Evolutionary conservation across 164 flowering plant genomes (phyloP).

Genomic region (Brasenia schreberi): DNA sequence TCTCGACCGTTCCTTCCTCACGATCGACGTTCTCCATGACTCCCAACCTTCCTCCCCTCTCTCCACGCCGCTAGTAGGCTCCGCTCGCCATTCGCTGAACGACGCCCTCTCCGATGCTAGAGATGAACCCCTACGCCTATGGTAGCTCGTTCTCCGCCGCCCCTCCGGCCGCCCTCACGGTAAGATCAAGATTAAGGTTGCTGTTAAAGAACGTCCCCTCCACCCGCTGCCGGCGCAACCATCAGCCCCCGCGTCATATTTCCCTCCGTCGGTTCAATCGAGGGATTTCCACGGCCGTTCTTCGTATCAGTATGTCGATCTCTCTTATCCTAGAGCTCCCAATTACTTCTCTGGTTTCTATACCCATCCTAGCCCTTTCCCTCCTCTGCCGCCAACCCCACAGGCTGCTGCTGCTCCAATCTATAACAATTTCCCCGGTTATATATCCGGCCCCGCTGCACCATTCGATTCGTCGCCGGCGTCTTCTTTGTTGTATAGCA

Average conservation of each 20-base stretch:
- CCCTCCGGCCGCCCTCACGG: conserved; percentile 96
- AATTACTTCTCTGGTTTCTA: not conserved
- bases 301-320: conserved; percentile 10
- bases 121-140: conserved; percentile 14
- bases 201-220: conserved; percentile 27
- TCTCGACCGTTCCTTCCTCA: conserved; percentile 28
- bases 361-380: not conserved
- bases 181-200: conserved; percentile 49
- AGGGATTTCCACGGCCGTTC: conserved; percentile 21
- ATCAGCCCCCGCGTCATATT: conserved; percentile 23
- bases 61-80: conserved; percentile 5
- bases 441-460: conserved; percentile 35
- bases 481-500: conserved; percentile 16
- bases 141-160: conserved; percentile 40
- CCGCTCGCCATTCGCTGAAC: not conserved
- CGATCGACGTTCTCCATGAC: conserved; percentile 63
- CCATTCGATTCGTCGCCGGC: conserved; percentile 23
- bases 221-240: conserved; percentile 12
- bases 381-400: conserved; percentile 14
- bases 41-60: conserved; percentile 30
- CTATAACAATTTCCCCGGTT: not conserved
- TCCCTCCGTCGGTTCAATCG: conserved; percentile 22
- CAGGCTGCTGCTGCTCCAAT: conserved; percentile 4
- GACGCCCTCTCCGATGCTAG: not conserved
- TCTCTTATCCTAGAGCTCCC: not conserved